phyloP scores from a whole-genome alignment of 2,329 filamentous ascomycete genomes.

The Grosmannia huntii region DNA sequence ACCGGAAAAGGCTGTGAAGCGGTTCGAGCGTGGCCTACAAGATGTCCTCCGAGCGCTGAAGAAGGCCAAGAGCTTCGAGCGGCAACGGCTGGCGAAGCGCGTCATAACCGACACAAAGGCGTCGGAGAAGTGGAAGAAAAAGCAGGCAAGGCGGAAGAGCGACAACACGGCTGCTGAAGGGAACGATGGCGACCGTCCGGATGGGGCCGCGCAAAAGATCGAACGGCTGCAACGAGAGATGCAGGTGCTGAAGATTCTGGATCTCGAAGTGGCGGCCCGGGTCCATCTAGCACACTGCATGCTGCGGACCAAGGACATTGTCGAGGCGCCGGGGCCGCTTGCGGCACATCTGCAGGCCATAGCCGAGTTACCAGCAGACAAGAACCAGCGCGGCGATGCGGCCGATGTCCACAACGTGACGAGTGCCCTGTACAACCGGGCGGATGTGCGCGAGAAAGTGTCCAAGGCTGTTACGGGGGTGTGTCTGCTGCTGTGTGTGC shows the following conservation, averaged over 20 bases:
- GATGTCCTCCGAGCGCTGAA: conserved; percentile 57
- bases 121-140: background rate
- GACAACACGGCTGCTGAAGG: background rate
- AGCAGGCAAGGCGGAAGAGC: background rate
- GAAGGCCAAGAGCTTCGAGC: conserved; percentile 61
- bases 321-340: conserved; percentile 34
- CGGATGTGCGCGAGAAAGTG: conserved; percentile 35
- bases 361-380: conserved; percentile 30
- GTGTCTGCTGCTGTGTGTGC: conserved; percentile 34
- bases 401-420: conserved; percentile 50
- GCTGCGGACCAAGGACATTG: conserved; percentile 39
- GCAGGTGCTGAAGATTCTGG: conserved; percentile 43
- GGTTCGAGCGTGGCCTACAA: conserved; percentile 16
- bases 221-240: conserved; percentile 50
- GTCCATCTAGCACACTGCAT: conserved; percentile 43
- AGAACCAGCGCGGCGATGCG: conserved; percentile 29
- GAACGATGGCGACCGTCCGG: background rate
- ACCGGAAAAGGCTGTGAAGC: conserved; percentile 8
- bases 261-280: conserved; percentile 43
- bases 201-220: conserved; percentile 25
- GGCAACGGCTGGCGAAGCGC: conserved; percentile 58
- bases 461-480: conserved; percentile 35
- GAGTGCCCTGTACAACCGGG: conserved; percentile 40
- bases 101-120: conserved; percentile 30
- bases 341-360: conserved; percentile 14